Evolutionary conservation across 2,329 filamentous ascomycete species (phyloP), one percentile per base, ranked within the genome.

Genomic region (Lomentospora prolificans): DNA sequence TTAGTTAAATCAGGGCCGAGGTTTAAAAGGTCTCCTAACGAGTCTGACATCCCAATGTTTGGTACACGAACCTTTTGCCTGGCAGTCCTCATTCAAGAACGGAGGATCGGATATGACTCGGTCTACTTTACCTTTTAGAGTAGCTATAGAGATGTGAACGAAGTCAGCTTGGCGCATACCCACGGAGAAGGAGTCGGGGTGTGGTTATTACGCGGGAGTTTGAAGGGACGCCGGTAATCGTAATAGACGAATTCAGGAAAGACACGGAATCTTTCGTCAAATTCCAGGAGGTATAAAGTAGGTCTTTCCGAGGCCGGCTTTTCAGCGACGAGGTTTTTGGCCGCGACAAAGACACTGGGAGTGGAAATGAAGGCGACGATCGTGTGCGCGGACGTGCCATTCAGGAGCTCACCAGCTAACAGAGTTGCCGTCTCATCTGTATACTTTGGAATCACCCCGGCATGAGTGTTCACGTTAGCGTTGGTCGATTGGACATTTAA

Each of bases 41-140:
- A n/a, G n/a, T 6, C 5, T 12, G 36, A 14, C 12, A 39, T 5
- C 4, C 19, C 17, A 3, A 27, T 9, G 51, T 33, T 33, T 33
- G 7, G 6, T 33, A 12, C 6, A 86, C 22, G 22, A 36, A 54
- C 85, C 75, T 74, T 90, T 90, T 0, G 86, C 89, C 67, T 92
- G 87, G 66, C 88, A 92, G 64, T 92, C 87, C 59, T 87, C 80
- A 66, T 82, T 89, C 33, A 92, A 73, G 66, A 92, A 92, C 0
- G 89, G 89, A 7, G 89, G 89, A 65, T 94, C 89, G 61, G 80
- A 81, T 55, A 91, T 85, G 58, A 92, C 78, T 55, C 82, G 78
- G 67, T 90, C 85, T 50, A 86, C 80, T 19, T 70, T 73, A 19
- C 79, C 81, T 64, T 86, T 88, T 33, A 90, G 68, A 31, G 77